Percentiles rank a stretch among this genome's conserved stretches.
These are phyloP conservation scores for Boletus reticulatus DNA, from an alignment of 768 basidiomycete genomes.

Conservation along the genomic window DNA sequence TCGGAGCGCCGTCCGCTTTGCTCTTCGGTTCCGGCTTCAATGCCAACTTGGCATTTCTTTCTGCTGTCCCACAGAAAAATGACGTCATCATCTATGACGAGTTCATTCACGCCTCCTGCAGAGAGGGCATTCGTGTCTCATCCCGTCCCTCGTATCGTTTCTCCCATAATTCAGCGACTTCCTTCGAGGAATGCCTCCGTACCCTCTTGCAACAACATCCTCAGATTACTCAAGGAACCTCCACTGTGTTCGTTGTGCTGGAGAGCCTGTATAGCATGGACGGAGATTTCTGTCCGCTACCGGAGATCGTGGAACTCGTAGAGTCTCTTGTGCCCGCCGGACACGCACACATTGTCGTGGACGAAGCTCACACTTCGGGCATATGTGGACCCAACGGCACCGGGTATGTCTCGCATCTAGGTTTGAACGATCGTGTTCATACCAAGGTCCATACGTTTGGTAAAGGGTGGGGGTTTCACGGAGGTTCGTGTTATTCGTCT, in stretches of 20 bases:
- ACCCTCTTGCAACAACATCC: slow-evolving; percentile 22
- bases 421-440: slow-evolving; percentile 40
- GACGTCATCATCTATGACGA: slow-evolving; percentile 56
- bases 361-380: slow-evolving; percentile 59
- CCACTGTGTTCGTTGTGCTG: slow-evolving; percentile 45
- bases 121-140: slow-evolving; percentile 48
- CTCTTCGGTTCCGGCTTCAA: slow-evolving; percentile 54
- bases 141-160: slow-evolving; percentile 33
- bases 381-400: slow-evolving; percentile 46
- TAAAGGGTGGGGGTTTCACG: slow-evolving; percentile 33
- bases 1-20: slow-evolving; percentile 38
- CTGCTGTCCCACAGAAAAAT: slow-evolving; percentile 40
- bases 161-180: slow-evolving; percentile 29
- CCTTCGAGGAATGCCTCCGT: slow-evolving; percentile 31
- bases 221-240: slow-evolving; percentile 21
- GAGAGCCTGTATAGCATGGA: slow-evolving; percentile 66
- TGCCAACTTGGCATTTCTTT: slow-evolving; percentile 51
- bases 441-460: slow-evolving; percentile 54
- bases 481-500: slow-evolving; percentile 11
- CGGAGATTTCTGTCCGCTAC: slow-evolving; percentile 50
- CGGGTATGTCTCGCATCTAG: slow-evolving; percentile 41
- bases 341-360: slow-evolving; percentile 46
- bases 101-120: slow-evolving; percentile 48
- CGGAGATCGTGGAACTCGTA: slow-evolving; percentile 39
- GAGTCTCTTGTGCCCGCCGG: slow-evolving; percentile 36